A percentile compares a stretch with the other conserved stretches of the same genome.
Evolutionary conservation across 495 filamentous ascomycete genomes (phyloP).

Genomic region (Clavariopsis aquatica): DNA sequence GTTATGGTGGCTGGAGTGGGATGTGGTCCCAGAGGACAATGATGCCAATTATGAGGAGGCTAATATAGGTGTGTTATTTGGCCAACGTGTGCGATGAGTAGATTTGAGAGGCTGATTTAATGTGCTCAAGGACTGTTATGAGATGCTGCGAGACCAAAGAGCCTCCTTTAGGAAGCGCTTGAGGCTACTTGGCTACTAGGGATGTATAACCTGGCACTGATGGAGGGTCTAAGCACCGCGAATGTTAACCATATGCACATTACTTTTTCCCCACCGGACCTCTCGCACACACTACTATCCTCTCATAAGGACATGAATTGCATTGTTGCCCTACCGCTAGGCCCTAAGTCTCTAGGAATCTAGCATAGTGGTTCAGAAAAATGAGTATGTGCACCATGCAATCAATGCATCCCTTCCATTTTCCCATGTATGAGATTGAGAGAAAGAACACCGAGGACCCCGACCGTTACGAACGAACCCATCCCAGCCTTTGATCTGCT

Average conservation of each 20-base stretch:
- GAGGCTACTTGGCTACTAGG: background rate
- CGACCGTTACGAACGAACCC: slow-evolving; percentile 2
- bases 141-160: too few relatives aligned
- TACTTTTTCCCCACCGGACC: background rate
- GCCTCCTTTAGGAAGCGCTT: too few relatives aligned
- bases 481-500: slow-evolving; percentile 40
- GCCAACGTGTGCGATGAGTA: too few relatives aligned
- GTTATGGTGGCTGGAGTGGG: too few relatives aligned
- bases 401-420: slow-evolving; percentile 12
- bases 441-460: slow-evolving; percentile 16
- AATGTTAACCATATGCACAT: background rate
- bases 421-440: slow-evolving; percentile 16
- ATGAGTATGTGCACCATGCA: slow-evolving; percentile 13
- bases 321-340: slow-evolving; percentile 38
- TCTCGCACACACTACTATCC: background rate
- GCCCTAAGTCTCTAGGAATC: slow-evolving; percentile 30
- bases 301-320: slow-evolving; percentile 39
- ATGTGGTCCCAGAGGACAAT: too few relatives aligned
- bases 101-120: too few relatives aligned
- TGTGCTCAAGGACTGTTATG: too few relatives aligned
- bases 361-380: slow-evolving; percentile 18
- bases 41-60: too few relatives aligned
- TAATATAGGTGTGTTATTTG: too few relatives aligned
- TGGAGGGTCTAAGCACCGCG: background rate
- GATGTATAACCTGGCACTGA: background rate